These are phyloP conservation scores for Fusarium concolor DNA, from an alignment of 2,329 filamentous ascomycete genomes.

Conservation along the genomic window DNA sequence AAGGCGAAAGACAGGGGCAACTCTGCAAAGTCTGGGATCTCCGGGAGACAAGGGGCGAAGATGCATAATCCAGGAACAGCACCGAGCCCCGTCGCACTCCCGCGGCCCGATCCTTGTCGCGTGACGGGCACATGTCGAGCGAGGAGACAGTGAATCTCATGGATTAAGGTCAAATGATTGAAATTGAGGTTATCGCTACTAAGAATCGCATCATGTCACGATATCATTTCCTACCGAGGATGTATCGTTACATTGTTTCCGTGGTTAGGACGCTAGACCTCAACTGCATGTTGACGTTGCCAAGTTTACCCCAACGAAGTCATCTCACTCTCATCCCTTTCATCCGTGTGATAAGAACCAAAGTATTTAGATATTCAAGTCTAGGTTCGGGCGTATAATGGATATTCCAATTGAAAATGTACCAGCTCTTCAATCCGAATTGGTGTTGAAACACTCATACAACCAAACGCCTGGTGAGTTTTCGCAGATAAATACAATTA, in stretches of 20 bases:
- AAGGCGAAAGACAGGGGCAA: conserved; percentile 37
- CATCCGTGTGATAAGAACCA: neutral
- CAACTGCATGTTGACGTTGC: conserved; percentile 35
- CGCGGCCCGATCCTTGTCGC: conserved; percentile 39
- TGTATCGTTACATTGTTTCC: conserved; percentile 26
- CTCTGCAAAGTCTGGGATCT: conserved; percentile 24
- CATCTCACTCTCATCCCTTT: conserved; percentile 27
- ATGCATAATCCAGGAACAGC: conserved; percentile 43
- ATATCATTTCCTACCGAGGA: conserved; percentile 21
- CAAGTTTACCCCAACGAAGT: conserved; percentile 41
- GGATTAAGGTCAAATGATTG: conserved; percentile 5
- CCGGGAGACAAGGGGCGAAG: conserved; percentile 29
- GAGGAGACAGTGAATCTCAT: neutral
- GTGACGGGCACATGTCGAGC: conserved; percentile 36
- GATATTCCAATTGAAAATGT: neutral
- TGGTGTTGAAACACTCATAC: neutral
- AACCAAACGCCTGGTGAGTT: neutral
- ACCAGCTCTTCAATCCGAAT: neutral
- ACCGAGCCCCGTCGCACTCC: conserved; percentile 34
- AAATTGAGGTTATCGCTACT: neutral
- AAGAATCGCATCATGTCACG: conserved; percentile 4
- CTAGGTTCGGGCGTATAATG: neutral
- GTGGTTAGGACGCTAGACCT: conserved; percentile 30
- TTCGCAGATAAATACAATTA: neutral
- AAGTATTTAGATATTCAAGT: neutral